These are phyloP conservation scores for Sclerotinia glacialis DNA, from an alignment of 2,329 filamentous ascomycete species.

Conservation along the genomic window DNA sequence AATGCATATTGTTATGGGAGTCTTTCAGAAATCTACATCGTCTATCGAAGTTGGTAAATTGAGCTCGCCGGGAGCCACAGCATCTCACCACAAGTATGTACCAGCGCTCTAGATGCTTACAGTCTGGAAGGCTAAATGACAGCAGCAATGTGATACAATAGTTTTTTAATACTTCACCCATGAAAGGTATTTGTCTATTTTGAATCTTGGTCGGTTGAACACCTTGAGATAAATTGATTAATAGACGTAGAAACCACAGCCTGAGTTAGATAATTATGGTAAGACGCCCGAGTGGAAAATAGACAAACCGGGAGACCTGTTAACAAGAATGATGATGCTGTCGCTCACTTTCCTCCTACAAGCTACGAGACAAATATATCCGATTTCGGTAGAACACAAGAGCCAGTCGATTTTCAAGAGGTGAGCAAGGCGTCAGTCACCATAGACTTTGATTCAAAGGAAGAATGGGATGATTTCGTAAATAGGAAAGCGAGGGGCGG, in stretches of 20 bases:
- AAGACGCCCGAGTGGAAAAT: not conserved
- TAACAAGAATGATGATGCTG: no score
- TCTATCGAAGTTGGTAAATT: not conserved
- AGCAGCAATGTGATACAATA: not conserved
- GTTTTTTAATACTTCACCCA: not conserved
- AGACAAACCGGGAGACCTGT: no score
- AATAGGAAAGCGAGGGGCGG: not conserved
- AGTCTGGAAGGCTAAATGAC: not conserved
- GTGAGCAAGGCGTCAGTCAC: not conserved
- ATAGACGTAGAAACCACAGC: no score
- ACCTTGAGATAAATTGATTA: not conserved
- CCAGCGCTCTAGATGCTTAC: not conserved
- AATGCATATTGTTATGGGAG: not conserved
- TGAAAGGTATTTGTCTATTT: not conserved
- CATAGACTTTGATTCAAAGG: not conserved
- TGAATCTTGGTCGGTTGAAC: not conserved
- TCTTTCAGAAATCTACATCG: no score
- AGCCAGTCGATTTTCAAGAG: no score
- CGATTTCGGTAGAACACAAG: no score
- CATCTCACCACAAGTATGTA: no score
- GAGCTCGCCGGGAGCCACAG: not conserved
- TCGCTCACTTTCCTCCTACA: no score
- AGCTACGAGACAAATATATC: no score
- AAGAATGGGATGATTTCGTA: not conserved
- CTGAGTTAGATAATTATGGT: no score